These are phyloP conservation scores for Blastobotrys aristatus DNA, from an alignment of 1,139 yeast species.

Conservation along the genomic window DNA sequence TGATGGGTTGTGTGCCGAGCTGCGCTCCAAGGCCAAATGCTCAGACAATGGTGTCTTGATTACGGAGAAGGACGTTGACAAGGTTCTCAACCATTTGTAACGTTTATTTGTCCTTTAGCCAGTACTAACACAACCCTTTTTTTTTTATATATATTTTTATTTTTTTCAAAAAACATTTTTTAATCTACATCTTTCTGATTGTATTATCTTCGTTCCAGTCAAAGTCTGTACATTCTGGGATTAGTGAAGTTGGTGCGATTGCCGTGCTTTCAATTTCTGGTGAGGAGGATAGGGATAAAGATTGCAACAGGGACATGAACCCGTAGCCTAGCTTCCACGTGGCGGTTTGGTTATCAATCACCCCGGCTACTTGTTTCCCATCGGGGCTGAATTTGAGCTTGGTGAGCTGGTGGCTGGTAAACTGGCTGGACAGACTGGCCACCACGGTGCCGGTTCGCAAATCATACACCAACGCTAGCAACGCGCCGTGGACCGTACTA, in stretches of 20 bases:
- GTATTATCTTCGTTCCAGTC: conserved; percentile 7
- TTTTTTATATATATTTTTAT: conserved; percentile 29
- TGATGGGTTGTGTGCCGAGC: conserved; percentile 84
- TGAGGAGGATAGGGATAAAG: conserved; percentile 3
- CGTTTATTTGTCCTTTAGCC: conserved; percentile 2
- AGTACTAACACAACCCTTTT: no score
- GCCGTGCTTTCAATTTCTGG: conserved; percentile 1
- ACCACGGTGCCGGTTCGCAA: conserved; percentile 25
- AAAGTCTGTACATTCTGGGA: background rate
- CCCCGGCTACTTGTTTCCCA: conserved; percentile 25
- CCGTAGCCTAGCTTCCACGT: conserved; percentile 21
- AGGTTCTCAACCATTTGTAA: conserved; percentile 42
- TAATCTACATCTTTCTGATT: conserved; percentile 3
- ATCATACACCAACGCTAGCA: conserved; percentile 27
- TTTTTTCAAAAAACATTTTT: background rate
- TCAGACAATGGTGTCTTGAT: conserved; percentile 88
- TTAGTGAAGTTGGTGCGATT: background rate
- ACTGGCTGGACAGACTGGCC: conserved; percentile 18
- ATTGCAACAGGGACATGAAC: conserved; percentile 19
- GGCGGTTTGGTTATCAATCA: conserved; percentile 11
- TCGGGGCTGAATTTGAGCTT: conserved; percentile 25
- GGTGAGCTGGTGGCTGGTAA: conserved; percentile 5
- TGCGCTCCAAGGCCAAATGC: conserved; percentile 92
- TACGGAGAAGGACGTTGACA: conserved; percentile 70
- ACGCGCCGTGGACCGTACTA: conserved; percentile 14